Percentiles rank a stretch among this genome's conserved stretches.
phyloP scores from a whole-genome alignment of 176 grass and related monocot genomes.

The Puya raimondii region DNA sequence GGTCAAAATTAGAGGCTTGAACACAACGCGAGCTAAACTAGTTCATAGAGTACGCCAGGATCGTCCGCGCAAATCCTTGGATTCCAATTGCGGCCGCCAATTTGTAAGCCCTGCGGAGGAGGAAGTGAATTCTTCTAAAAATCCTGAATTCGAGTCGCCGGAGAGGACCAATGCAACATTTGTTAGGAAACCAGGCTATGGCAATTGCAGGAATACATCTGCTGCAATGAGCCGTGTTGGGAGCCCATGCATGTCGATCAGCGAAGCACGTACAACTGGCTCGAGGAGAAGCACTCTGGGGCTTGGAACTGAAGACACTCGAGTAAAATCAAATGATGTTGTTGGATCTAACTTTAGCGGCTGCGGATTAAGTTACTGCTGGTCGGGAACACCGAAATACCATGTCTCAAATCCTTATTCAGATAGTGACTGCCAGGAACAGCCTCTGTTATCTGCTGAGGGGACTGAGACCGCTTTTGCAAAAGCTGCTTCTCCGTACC shows the following conservation, averaged over 20 bases:
- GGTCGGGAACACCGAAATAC: slow-evolving; percentile 88
- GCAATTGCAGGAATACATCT: slow-evolving; percentile 48
- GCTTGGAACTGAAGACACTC: slow-evolving; percentile 49
- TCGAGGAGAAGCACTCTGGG: slow-evolving; percentile 35
- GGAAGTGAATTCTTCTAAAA: slow-evolving; percentile 58
- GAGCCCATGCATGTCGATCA: slow-evolving; percentile 70
- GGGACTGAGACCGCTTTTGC: slow-evolving; percentile 39
- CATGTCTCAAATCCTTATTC: slow-evolving; percentile 53
- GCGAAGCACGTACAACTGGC: slow-evolving; percentile 47
- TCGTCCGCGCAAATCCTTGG: slow-evolving; percentile 42
- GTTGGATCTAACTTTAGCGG: slow-evolving; percentile 86
- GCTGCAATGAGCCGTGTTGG: slow-evolving; percentile 47
- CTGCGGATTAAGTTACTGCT: slow-evolving; percentile 95
- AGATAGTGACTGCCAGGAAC: slow-evolving; percentile 78
- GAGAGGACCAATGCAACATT: slow-evolving; percentile 31
- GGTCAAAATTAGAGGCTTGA: slow-evolving; percentile 70
- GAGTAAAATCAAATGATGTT: slow-evolving; percentile 72
- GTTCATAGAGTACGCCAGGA: slow-evolving; percentile 45
- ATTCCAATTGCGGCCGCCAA: slow-evolving; percentile 35
- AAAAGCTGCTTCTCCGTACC: slow-evolving; percentile 42
- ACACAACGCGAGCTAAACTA: slow-evolving; percentile 58
- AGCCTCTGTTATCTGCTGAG: slow-evolving; percentile 61
- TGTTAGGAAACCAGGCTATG: slow-evolving; percentile 26
- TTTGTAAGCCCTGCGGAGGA: slow-evolving; percentile 44
- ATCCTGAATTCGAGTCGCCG: slow-evolving; percentile 16